Percentiles rank a stretch among this genome's conserved stretches.
Evolutionary conservation across 176 grass and related monocot genomes (phyloP).

Genomic region (Cenchrus fungigraminus): DNA sequence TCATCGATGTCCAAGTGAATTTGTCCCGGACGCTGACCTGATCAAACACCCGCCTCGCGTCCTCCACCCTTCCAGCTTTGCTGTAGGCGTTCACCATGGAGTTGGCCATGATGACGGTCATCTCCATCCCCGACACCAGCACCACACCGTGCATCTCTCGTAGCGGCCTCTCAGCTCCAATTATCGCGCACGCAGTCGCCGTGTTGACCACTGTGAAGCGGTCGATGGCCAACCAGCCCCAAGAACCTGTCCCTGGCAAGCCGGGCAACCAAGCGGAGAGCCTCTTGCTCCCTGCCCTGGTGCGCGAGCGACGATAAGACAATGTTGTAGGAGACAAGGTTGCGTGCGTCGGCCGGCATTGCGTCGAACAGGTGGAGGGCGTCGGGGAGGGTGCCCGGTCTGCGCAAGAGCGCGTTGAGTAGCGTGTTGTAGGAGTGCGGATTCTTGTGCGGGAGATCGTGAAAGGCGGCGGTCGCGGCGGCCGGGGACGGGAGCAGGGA

Average conservation of each 20-base stretch:
- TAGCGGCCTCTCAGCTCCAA: constrained; percentile 43
- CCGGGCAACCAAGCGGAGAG: constrained; percentile 40
- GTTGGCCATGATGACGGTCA: constrained; percentile 65
- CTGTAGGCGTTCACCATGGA: constrained; percentile 75
- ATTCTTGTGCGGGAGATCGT: constrained; percentile 59
- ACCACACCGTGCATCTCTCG: constrained; percentile 50
- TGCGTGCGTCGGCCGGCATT: constrained; percentile 42
- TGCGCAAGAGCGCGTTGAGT: constrained; percentile 34
- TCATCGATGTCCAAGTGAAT: constrained; percentile 61
- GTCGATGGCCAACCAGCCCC: constrained; percentile 41
- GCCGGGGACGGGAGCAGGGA: constrained; percentile 32
- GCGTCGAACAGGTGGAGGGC: constrained; percentile 53
- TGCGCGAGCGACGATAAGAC: constrained; percentile 58
- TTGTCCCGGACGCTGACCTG: constrained; percentile 39
- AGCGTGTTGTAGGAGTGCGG: constrained; percentile 65
- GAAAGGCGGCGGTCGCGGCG: constrained; percentile 36
- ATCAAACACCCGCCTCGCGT: constrained; percentile 52
- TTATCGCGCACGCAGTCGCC: constrained; percentile 41
- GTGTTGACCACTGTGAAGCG: constrained; percentile 59
- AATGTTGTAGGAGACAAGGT: constrained; percentile 69
- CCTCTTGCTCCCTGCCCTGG: constrained; percentile 28
- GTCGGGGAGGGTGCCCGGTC: constrained; percentile 19
- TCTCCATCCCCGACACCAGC: constrained; percentile 51
- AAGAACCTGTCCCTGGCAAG: constrained; percentile 49
- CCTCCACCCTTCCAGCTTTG: constrained; percentile 51